Evolutionary conservation across 371 early-diverging fungal species (phyloP).

Genomic region (Mortierella sp.): DNA sequence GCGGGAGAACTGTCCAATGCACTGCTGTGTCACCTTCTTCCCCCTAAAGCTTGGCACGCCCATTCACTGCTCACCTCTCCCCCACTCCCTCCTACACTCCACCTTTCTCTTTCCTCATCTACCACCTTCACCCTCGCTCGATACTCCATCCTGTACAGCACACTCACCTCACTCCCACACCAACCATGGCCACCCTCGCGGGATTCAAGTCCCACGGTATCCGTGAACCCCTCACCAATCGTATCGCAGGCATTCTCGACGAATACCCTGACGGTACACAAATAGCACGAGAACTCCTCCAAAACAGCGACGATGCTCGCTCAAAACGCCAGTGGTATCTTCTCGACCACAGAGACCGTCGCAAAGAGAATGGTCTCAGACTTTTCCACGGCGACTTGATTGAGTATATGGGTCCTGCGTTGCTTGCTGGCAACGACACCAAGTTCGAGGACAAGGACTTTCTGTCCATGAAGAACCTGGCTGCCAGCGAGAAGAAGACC

Average conservation of each 20-base stretch:
- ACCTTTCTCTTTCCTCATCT: too few relatives aligned
- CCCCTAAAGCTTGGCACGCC: too few relatives aligned
- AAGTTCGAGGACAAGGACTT: constrained; percentile 42
- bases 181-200: too few relatives aligned
- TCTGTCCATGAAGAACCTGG: constrained; percentile 32
- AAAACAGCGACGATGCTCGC: constrained; percentile 55
- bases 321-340: constrained; percentile 52
- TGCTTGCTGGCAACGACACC: constrained; percentile 47
- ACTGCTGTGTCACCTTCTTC: too few relatives aligned
- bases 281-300: constrained; percentile 53
- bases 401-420: constrained; percentile 55
- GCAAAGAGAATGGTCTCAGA: neutral
- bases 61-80: too few relatives aligned
- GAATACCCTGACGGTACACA: constrained; percentile 57
- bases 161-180: too few relatives aligned
- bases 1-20: too few relatives aligned
- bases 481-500: constrained; percentile 42
- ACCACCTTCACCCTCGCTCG: too few relatives aligned
- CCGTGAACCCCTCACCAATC: constrained; percentile 44
- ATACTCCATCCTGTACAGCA: too few relatives aligned
- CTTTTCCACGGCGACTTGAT: constrained; percentile 20
- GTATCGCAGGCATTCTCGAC: constrained; percentile 47
- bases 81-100: too few relatives aligned
- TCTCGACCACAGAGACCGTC: constrained; percentile 39
- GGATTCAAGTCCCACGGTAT: constrained; percentile 19